phyloP scores from a whole-genome alignment of 768 basidiomycete genomes.

The Tubosaeta sp. region DNA sequence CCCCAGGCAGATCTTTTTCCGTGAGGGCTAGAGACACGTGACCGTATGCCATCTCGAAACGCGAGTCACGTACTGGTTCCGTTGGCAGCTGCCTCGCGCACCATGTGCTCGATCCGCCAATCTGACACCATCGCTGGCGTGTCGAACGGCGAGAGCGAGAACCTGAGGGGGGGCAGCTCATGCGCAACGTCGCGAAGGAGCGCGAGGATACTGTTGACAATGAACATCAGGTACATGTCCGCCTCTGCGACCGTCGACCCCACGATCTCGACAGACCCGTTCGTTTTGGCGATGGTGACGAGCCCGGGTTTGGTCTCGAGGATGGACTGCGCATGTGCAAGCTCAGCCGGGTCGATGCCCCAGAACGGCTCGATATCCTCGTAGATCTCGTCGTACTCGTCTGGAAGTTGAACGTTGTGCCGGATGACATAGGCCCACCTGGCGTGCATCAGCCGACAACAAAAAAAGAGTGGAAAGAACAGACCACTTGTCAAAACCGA shows the following conservation, averaged over 20 bases:
- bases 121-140: slow-evolving; percentile 26
- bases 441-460: too few relatives aligned
- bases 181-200: slow-evolving; percentile 27
- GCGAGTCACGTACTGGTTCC: slow-evolving; percentile 21
- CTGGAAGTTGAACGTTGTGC: slow-evolving; percentile 38
- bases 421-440: slow-evolving; percentile 42
- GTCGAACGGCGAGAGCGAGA: slow-evolving; percentile 29
- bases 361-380: slow-evolving; percentile 35
- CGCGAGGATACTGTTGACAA: slow-evolving; percentile 13
- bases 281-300: slow-evolving; percentile 25
- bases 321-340: slow-evolving; percentile 18
- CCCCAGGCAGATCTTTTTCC: slow-evolving; percentile 31
- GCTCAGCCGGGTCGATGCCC: slow-evolving; percentile 31
- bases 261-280: slow-evolving; percentile 13
- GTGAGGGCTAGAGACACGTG: slow-evolving; percentile 22
- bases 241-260: slow-evolving; percentile 7
- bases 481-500: slow-evolving; percentile 43
- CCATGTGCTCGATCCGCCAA: slow-evolving; percentile 21
- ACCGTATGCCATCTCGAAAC: too few relatives aligned
- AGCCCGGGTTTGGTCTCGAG: slow-evolving; percentile 14
- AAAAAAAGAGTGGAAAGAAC: neutral
- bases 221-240: neutral
- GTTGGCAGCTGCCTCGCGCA: slow-evolving; percentile 25
- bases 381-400: slow-evolving; percentile 46
- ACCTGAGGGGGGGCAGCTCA: slow-evolving; percentile 30